Evolutionary conservation across 2,329 filamentous ascomycete genomes (phyloP), one percentile per base, ranked within the genome.

Genomic region (Epichloe amarillans): DNA sequence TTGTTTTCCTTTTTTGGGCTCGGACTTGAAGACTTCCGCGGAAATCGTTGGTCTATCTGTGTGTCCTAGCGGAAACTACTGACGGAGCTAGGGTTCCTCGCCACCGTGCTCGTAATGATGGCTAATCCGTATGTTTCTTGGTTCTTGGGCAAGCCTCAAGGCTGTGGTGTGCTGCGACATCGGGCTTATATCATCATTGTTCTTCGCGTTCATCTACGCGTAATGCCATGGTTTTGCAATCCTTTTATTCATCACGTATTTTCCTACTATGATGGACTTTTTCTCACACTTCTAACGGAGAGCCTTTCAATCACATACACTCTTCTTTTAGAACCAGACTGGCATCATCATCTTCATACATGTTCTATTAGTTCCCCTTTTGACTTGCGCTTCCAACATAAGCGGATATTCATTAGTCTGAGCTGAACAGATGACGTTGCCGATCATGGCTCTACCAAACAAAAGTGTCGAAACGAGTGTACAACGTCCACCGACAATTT

Each of bases 401-500:
- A 39, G 21, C 19, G 8, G 8, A 36, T 15, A 15, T 11, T 8
- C 6, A 30, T 45, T 39, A 30, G 26, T 30, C 26, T 43, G 26
- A 45, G 15, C 33, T 12, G 15, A 30, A n/a, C 23, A 7, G 5
- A 30, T 26, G 23, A 37, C 26, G 19, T 23, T 30, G 12, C 35
- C 33, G 19, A 44, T 26, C 30, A 47, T 37, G 38, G 39, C 43
- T 33, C 23, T 36, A 17, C 21, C n/a, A 21, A 15, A 33, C 6
- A 41, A 8, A 17, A 42, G 8, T 40, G 39, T 15, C 11, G 17
- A 12, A 36, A 47, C 35, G 30, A 39, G 19, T 47, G 43, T 23
- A 26, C 19, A 15, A 38, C 51, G 46, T 35, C 26, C 47, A 46
- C 47, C 41, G 42, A 55, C 53, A 14, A 46, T 52, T 33, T 61